Conservation (phyloP, 495 filamentous ascomycete genomes). For the Sporormia fimetaria region DNA sequence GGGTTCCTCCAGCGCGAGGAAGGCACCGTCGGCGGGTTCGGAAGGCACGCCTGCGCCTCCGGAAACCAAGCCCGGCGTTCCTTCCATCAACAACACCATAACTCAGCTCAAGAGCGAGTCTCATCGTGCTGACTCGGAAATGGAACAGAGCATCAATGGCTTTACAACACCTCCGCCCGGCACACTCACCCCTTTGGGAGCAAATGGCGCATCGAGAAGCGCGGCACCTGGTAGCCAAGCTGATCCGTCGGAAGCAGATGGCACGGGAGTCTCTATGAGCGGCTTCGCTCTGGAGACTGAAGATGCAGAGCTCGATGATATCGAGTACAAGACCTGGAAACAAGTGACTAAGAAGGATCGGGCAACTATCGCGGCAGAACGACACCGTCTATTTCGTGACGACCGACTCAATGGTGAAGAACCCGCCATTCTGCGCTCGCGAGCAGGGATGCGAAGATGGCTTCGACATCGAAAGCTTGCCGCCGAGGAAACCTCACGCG, state of each 20-base stretch:
- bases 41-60: conserved; percentile 64
- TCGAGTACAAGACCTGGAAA: conserved; percentile 96
- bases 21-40: conserved; percentile 46
- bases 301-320: conserved; percentile 59
- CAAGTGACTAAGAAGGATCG: conserved; percentile 95
- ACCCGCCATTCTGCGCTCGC: conserved; percentile 70
- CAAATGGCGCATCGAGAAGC: conserved; percentile 50
- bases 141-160: conserved; percentile 67
- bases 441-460: conserved; percentile 70
- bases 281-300: conserved; percentile 42
- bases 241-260: conserved; percentile 76
- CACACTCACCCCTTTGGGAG: conserved; percentile 64
- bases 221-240: conserved; percentile 52
- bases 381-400: conserved; percentile 73
- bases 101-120: conserved; percentile 38
- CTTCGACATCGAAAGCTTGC: conserved; percentile 59
- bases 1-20: conserved; percentile 56
- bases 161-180: conserved; percentile 72
- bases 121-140: conserved; percentile 53
- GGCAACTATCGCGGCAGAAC: conserved; percentile 67
- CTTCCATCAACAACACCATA: conserved; percentile 38
- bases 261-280: conserved; percentile 45
- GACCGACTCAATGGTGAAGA: conserved; percentile 79
- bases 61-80: conserved; percentile 48
- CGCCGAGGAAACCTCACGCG: conserved; percentile 33